phyloP scores from a whole-genome alignment of 2,329 filamentous ascomycete genomes.

The Pseudophaeomoniella oleicola region DNA sequence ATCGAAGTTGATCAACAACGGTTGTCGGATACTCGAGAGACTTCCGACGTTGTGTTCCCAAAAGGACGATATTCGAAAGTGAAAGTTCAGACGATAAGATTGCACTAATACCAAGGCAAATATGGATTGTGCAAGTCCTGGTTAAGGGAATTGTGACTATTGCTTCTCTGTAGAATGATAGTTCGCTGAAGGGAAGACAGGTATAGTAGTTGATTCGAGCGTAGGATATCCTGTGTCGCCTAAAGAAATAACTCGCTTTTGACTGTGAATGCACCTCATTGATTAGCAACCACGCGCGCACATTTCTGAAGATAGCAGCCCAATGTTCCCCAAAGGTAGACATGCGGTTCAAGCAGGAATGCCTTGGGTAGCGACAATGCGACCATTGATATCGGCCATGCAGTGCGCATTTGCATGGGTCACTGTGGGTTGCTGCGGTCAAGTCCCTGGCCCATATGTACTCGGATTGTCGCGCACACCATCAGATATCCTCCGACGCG shows the following conservation, averaged over 20 bases:
- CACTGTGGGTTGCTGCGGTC: background rate
- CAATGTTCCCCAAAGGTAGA: too few species aligned
- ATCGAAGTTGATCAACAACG: slow-evolving; percentile 5
- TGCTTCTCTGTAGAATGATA: too few species aligned
- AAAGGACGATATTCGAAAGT: background rate
- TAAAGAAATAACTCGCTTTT: background rate
- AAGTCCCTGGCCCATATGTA: too few species aligned
- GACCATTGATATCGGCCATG: background rate
- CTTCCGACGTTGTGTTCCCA: background rate
- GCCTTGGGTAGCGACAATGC: background rate
- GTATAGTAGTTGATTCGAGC: background rate
- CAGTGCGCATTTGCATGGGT: background rate
- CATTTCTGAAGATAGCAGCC: too few species aligned
- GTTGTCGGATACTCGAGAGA: background rate
- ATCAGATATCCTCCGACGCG: too few species aligned
- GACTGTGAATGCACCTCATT: background rate
- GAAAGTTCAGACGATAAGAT: background rate
- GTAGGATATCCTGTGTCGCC: background rate
- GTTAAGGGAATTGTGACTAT: too few species aligned
- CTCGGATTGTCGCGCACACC: too few species aligned
- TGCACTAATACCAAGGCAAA: background rate
- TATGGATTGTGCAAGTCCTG: background rate
- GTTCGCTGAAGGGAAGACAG: background rate
- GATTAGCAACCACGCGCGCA: too few species aligned
- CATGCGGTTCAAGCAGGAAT: too few species aligned